phyloP scores from a whole-genome alignment of 208 protist genomes.

The Wallacemonas sp. region DNA sequence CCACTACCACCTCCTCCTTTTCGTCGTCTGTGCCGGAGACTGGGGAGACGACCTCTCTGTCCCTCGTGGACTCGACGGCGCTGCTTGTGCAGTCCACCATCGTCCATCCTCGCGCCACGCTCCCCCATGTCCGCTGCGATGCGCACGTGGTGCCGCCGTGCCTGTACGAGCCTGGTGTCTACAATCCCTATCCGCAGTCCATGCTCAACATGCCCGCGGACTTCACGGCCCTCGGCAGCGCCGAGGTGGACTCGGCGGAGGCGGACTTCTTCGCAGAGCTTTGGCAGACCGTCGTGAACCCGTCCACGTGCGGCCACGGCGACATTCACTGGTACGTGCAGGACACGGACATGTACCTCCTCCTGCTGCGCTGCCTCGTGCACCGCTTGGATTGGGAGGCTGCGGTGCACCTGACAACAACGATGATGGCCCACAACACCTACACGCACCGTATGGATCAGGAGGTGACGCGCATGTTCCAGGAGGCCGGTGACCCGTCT shows the following conservation, averaged over 20 bases:
- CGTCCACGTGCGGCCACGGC: constrained; percentile 39
- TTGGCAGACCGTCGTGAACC: constrained; percentile 74
- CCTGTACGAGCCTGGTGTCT: constrained; percentile 76
- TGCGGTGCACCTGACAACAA: constrained; percentile 73
- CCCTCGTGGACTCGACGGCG: constrained; percentile 8
- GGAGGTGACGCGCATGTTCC: constrained; percentile 79
- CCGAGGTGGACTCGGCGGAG: not conserved
- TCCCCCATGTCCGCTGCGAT: constrained; percentile 62
- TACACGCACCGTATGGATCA: constrained; percentile 90
- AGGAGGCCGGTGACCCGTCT: constrained; percentile 81
- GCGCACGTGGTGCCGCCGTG: constrained; percentile 58
- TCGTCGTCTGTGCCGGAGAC: not conserved
- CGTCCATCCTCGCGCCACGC: constrained; percentile 48
- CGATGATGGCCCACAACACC: constrained; percentile 65
- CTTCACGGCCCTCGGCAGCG: too few relatives aligned
- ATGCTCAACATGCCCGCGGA: constrained; percentile 28
- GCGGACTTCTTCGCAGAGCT: constrained; percentile 81
- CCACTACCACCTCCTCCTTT: too few relatives aligned
- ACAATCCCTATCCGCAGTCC: constrained; percentile 83
- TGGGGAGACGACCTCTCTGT: not conserved
- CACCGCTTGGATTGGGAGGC: constrained; percentile 89
- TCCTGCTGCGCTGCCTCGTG: constrained; percentile 77
- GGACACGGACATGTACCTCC: constrained; percentile 84
- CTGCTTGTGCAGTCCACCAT: constrained; percentile 22
- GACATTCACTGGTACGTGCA: constrained; percentile 80